Base-by-base conservation (phyloP, 805 yeast genomes). In the Yamadazyma akitaensis region DNA sequence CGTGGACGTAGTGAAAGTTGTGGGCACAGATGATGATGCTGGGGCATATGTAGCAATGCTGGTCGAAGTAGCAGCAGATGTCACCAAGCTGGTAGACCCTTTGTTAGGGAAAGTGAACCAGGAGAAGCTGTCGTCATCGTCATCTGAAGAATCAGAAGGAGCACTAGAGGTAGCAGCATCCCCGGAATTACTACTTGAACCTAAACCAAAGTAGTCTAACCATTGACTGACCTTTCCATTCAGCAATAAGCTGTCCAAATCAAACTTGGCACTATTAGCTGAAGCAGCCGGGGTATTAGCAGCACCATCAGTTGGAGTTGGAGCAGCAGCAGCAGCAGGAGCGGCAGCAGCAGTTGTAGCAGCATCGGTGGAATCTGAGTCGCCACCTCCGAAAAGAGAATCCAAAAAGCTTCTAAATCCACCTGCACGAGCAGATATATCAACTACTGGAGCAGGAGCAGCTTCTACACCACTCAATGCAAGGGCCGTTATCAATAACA, bases 41-140 rank as follows among this genome's bases (percentile, higher is more conserved):
- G 43, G 31, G 12, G 34, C 14, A 18, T 43, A 19, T n/a, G 51
- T 28, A 13, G 45, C 16, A 7, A 31, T 17, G 14, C 42, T n/a
- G 9, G 51, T 37, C 1, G 48, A 26, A 10, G 46, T 41, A 14
- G 49, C 42, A 24, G 46, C 46, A 14, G 52, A 37, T 41, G 49
- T 44, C 33, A 38, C 41, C 16, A 18, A 12, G 16, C 16, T 38
- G 14, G 19, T 16, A 16, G 41, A 25, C 16, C n/a, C 30, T 25
- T 33, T 13, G 40, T 41, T 30, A 31, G 44, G 43, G 40, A 14
- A 32, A 2, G 52, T 50, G 36, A 44, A 51, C 17, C 49, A 45
- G 2, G 59, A 43, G 13, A 53, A 51, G 12, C 49, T 41, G 24
- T 47, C 52, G 12, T 54, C 46, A 13, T 47, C 52, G 12, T 54